Conservation (phyloP, 768 basidiomycete species). For the Phanerochaete carnosa region DNA sequence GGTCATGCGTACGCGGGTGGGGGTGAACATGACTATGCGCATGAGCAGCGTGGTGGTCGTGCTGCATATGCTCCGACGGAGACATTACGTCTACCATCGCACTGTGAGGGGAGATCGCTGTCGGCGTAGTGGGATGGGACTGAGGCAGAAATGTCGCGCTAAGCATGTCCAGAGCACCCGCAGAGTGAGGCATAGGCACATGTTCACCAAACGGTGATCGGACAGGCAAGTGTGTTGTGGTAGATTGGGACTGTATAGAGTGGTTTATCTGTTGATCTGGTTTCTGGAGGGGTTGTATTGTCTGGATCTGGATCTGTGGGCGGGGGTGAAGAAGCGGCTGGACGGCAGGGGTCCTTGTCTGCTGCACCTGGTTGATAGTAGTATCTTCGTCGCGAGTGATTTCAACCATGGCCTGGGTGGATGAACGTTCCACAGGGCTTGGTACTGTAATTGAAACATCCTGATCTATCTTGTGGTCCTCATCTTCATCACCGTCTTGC, state of each 20-base stretch:
- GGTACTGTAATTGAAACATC: conserved; percentile 20
- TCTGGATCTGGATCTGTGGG: conserved; percentile 17
- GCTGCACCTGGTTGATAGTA: conserved; percentile 4
- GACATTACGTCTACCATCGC: conserved; percentile 15
- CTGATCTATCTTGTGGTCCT: conserved; percentile 26
- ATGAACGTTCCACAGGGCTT: conserved; percentile 14
- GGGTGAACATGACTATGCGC: conserved; percentile 12
- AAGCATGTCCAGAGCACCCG: conserved; percentile 22
- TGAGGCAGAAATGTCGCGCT: conserved; percentile 32
- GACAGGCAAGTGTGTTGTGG: conserved; percentile 17
- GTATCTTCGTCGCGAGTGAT: not conserved
- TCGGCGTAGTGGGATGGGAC: conserved; percentile 21
- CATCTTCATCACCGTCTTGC: conserved; percentile 40
- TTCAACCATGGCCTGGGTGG: not conserved
- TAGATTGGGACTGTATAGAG: conserved; percentile 15
- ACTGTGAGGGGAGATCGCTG: conserved; percentile 22
- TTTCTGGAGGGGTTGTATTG: conserved; percentile 19
- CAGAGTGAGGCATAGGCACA: conserved; percentile 17
- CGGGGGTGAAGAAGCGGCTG: conserved; percentile 23
- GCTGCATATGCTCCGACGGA: conserved; percentile 10
- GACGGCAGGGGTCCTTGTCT: not conserved
- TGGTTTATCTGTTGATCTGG: conserved; percentile 24
- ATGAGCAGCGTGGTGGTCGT: conserved; percentile 18
- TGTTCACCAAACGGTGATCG: conserved; percentile 23
- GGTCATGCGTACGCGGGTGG: conserved; percentile 14